Percentiles rank a stretch among this genome's conserved stretches.
These are phyloP conservation scores for Scedosporium dehoogii DNA, from an alignment of 2,329 filamentous ascomycete species.

Conservation along the genomic window DNA sequence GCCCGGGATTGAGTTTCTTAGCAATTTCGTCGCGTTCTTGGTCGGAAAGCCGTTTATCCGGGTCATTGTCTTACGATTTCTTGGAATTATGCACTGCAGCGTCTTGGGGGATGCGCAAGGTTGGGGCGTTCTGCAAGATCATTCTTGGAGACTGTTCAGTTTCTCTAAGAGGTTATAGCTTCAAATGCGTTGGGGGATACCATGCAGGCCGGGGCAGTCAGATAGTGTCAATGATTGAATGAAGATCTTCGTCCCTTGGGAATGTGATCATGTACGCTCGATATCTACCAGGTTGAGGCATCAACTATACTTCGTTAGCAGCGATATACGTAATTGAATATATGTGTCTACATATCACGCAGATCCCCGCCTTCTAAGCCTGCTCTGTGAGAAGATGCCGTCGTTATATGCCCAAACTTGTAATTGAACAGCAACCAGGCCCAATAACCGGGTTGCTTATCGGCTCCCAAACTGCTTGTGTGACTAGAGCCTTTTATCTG, in stretches of 20 bases:
- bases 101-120: background rate
- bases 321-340: background rate
- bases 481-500: constrained; percentile 19
- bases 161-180: background rate
- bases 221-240: constrained; percentile 25
- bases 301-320: constrained; percentile 12
- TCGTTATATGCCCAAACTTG: constrained; percentile 28
- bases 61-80: background rate
- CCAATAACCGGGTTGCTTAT: constrained; percentile 17
- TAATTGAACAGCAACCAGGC: constrained; percentile 26
- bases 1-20: background rate
- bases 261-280: constrained; percentile 30
- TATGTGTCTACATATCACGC: constrained; percentile 3
- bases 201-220: constrained; percentile 10
- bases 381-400: constrained; percentile 41
- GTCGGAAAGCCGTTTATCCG: background rate
- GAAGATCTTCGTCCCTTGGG: constrained; percentile 23
- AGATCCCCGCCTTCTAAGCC: constrained; percentile 45
- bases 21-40: background rate
- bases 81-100: background rate
- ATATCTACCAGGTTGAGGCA: constrained; percentile 23
- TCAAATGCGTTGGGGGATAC: too few species aligned
- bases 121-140: background rate
- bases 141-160: background rate
- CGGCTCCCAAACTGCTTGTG: constrained; percentile 2